Base-by-base conservation (phyloP, 1,284 basidiomycete genomes). In the Sphagnurus paluster region DNA sequence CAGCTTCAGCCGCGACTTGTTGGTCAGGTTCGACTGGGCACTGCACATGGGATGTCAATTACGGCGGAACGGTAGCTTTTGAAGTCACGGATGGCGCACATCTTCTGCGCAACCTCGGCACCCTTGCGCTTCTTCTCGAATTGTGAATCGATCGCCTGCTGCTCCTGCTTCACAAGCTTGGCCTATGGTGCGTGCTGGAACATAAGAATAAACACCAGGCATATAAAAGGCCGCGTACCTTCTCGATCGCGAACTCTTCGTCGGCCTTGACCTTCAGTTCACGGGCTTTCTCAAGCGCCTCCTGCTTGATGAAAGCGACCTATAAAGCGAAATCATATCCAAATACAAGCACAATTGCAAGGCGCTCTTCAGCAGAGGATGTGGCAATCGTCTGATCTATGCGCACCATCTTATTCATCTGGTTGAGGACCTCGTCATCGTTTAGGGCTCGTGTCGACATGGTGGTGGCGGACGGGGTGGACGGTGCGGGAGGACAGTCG, bases 321-420 rank as follows among this genome's bases (percentile, higher is more conserved):
- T 95, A 63, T 46, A 24, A 45, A 36, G 7, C 29, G 32, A 41
- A 30, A 13, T 11, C 42, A 35, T 6, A 33, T 23, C n/a, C 11
- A n/a, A 14, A 33, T 10, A 33, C 13, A 42, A 13, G 19, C 16
- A 28, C 34, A n/a, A 23, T 45, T n/a, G n/a, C n/a, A n/a, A n/a
- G n/a, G n/a, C n/a, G n/a, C n/a, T n/a, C n/a, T n/a, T n/a, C n/a
- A n/a, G n/a, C n/a, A n/a, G 39, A 29, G 24, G 21, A 25, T 29
- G 39, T 26, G 16, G 20, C 24, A 33, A 47, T 19, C 30, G 43
- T n/a, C 33, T 23, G 35, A 44, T 23, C 28, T 28, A n/a, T 43
- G 56, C 77, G 47, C 42, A 93, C 95, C 95, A 98, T 98, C 85
- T 98, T 98, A 77, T 94, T 97, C 92, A 98, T 93, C 79, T 98